Evolutionary conservation across 1,284 basidiomycete species (phyloP), one percentile per base, ranked within the genome.

Genomic region (Puccinia coronata): DNA sequence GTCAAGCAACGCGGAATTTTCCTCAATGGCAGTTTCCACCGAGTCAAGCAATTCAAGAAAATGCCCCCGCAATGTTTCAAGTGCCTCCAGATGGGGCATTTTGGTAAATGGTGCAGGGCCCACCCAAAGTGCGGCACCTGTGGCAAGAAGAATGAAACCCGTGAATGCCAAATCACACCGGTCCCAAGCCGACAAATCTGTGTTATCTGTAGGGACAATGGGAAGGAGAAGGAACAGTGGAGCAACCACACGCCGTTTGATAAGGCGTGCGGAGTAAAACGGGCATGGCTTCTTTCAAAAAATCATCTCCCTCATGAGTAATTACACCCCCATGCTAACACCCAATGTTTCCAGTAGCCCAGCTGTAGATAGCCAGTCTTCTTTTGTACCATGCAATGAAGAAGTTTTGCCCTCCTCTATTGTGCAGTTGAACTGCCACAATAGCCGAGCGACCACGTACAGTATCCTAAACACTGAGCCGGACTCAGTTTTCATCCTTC

Each of bases 371-470:
- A n/a, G n/a, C n/a, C n/a, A 12, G 12, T 31, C 55, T n/a, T 2
- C 9, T 31, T n/a, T 12, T 5, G 55, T 25, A 5, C 25, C 55
- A 25, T 20, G 55, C 11, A 59, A 59, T 59, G 55, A 59, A 25
- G 25, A 59, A 14, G 18, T 6, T 31, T 47, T 47, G 43, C 23
- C 55, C 31, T 59, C 31, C 31, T 16, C 23, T 31, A 31, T 59
- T 25, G 55, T 59, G 55, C 55, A 59, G 31, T 59, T 59, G 31
- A 59, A 59, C 31, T 59, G 55, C 55, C 55, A 59, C 55, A 59
- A 59, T 31, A 59, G 55, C 25, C 55, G 55, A 59, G 55, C 31
- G 11, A 31, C 31, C 31, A 59, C 55, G n/a, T 59, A 25, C 12
- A 59, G 55, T 59, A n/a, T 59, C 9, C 55, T 59, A 5, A 59